A percentile compares a stretch with the other conserved stretches of the same genome.
Evolutionary conservation across 2,329 filamentous ascomycete species (phyloP).

Genomic region (Salinomyces thailandicus): DNA sequence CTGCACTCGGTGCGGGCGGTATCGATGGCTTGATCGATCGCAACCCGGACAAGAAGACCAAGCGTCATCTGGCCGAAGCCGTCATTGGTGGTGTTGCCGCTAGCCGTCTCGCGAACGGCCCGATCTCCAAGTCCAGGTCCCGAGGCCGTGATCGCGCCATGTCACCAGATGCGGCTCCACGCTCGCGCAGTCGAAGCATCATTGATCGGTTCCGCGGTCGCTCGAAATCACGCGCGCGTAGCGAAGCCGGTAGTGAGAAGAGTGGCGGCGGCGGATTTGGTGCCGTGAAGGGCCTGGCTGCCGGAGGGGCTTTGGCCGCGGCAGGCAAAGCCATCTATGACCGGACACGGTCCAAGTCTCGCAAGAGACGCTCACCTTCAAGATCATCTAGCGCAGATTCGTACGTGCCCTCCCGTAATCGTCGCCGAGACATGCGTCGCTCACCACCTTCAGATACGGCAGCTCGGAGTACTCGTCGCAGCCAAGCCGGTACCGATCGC

Average conservation of each 20-base stretch:
- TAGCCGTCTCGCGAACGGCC: constrained; percentile 76
- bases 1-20: constrained; percentile 72
- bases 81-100: constrained; percentile 81
- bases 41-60: constrained; percentile 61
- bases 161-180: constrained; percentile 31
- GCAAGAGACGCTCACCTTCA: constrained; percentile 36
- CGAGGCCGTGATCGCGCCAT: constrained; percentile 30
- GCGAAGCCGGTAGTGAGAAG: constrained; percentile 18
- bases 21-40: constrained; percentile 65
- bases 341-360: constrained; percentile 45
- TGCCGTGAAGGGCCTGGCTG: constrained; percentile 39
- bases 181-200: constrained; percentile 56
- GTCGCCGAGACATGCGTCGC: constrained; percentile 30
- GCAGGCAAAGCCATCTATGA: constrained; percentile 45
- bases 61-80: constrained; percentile 73
- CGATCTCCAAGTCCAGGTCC: constrained; percentile 57
- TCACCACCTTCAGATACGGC: constrained; percentile 31
- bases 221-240: constrained; percentile 38
- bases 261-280: constrained; percentile 34
- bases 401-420: constrained; percentile 41
- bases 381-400: constrained; percentile 39
- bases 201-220: constrained; percentile 39
- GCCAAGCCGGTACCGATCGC: constrained; percentile 25
- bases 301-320: constrained; percentile 39
- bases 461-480: constrained; percentile 24